Evolutionary conservation across 2,329 filamentous ascomycete genomes (phyloP), one percentile per base, ranked within the genome.

Genomic region (Tolypocladium tropicale): DNA sequence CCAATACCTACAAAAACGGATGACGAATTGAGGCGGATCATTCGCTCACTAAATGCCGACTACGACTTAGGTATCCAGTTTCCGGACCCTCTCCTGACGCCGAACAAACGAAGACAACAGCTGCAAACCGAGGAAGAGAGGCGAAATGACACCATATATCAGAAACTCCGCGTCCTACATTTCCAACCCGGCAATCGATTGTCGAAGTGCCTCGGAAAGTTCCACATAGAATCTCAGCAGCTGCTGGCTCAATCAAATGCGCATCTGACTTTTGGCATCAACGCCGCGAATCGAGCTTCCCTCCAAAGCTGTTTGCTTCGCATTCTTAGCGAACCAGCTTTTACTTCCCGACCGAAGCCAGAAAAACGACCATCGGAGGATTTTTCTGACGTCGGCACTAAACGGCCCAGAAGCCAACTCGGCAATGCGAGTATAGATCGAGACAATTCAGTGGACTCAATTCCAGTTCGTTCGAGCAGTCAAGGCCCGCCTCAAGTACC

Each of bases 281-380:
- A 21, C 34, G 36, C 30, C 21, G 25, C 25, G 21, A 18, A 65
- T 57, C 66, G 63, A 50, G 61, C 59, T 55, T 61, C 54, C 16
- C 63, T 70, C 0, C 65, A 68, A 25, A 32, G 46, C 11, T 61
- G 64, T 32, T 60, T 70, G 1, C 41, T 67, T 51, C 21, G 56
- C 55, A 53, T 62, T 54, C 49, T 65, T 53, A 6, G 54, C 46
- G 41, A 55, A 39, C 23, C 14, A 28, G n/a, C 49, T 30, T 16
- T 52, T 23, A 18, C 6, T 54, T 41, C 36, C 55, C 58, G 6
- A 59, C 4, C 54, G 54, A 10, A 62, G 9, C 10, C 46, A 36
- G 51, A 53, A 3, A 68, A 67, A 53, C 55, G 66, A 21, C 56
- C 25, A 4, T 64, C 66, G 16, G 62, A 63, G 7, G 64, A 63